Base-by-base conservation (phyloP, 1,284 basidiomycete genomes). In the Cryptococcus sp. region DNA sequence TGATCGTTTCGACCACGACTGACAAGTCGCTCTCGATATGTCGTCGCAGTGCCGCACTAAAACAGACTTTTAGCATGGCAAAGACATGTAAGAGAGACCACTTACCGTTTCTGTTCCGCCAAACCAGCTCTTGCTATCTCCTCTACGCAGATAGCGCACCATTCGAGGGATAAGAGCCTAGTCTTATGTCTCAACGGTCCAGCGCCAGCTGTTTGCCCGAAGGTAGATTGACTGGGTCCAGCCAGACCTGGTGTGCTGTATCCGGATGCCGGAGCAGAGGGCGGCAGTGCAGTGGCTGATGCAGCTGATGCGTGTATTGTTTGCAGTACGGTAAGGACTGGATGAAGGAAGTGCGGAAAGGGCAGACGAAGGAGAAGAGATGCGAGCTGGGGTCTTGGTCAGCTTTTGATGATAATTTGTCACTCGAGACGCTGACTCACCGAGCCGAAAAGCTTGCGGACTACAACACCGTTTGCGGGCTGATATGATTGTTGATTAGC, bases 361-460 rank as follows among this genome's bases (percentile, higher is more conserved):
- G 74, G 69, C 10, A 77, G 62, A 17, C 74, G 67, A 17, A 77
- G 62, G 23, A 75, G 59, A 7, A 77, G 62, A 8, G 72, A 74
- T 3, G 75, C 66, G 39, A 77, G 73, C 77, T 72, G 62, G 34
- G 19, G 7, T 51, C 23, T 34, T 25, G n/a, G 40, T 34, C 1
- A 48, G 52, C 11, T 20, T n/a, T 20, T 49, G 29, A 38, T n/a
- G 29, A 34, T 17, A 49, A 39, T 13, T 11, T 41, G 2, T 37
- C 23, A 11, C 16, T 16, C 19, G 19, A 40, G 5, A 20, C 0
- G 10, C 2, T 5, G 29, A 81, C 87, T 71, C 78, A 93, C 89
- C 58, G 89, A 86, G 22, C 91, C 89, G 70, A 89, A 94, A 26
- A 93, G 80, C 74, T 93, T 94, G 53, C 91, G 84, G 23, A 91